phyloP scores from a whole-genome alignment of 352 stramenopile species.

The Phytopythium ostracodes region DNA sequence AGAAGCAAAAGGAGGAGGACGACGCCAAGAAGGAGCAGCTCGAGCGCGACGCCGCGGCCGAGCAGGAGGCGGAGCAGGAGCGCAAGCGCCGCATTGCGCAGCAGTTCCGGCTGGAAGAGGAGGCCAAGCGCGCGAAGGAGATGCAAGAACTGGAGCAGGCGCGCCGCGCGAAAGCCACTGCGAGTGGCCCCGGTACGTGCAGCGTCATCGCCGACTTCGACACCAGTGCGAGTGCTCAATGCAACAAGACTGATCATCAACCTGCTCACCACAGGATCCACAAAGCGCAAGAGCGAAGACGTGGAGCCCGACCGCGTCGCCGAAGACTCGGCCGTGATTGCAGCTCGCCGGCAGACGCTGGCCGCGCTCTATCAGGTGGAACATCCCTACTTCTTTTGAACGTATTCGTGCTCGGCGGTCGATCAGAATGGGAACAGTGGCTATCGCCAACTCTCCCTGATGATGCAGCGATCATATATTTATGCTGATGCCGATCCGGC shows the following conservation, averaged over 20 bases:
- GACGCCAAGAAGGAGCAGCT: slow-evolving; percentile 21
- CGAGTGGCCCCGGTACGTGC: slow-evolving; percentile 23
- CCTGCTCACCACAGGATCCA: slow-evolving; percentile 5
- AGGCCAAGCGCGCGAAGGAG: slow-evolving; percentile 49
- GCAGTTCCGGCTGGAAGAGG: slow-evolving; percentile 66
- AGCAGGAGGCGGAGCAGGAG: slow-evolving; percentile 37
- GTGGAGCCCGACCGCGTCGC: slow-evolving; percentile 11
- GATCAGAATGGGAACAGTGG: background rate
- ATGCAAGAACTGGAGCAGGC: slow-evolving; percentile 35
- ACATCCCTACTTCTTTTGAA: slow-evolving; percentile 41
- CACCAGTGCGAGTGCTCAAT: background rate
- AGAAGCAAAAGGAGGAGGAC: slow-evolving; percentile 39
- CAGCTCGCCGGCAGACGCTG: slow-evolving; percentile 52
- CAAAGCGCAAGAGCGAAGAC: slow-evolving; percentile 53
- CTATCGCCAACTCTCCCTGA: background rate
- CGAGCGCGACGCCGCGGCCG: slow-evolving; percentile 23
- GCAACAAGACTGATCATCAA: no score
- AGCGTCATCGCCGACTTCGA: background rate
- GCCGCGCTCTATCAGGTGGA: slow-evolving; percentile 70
- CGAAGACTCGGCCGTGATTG: slow-evolving; percentile 39
- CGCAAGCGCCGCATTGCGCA: slow-evolving; percentile 44
- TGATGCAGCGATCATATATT: background rate
- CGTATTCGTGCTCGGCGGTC: background rate
- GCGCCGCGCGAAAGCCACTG: slow-evolving; percentile 1
- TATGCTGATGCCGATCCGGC: background rate